Percentiles rank a stretch among this genome's conserved stretches.
Conservation (phyloP, 1,284 basidiomycete species). For the Marasmius sp. region DNA sequence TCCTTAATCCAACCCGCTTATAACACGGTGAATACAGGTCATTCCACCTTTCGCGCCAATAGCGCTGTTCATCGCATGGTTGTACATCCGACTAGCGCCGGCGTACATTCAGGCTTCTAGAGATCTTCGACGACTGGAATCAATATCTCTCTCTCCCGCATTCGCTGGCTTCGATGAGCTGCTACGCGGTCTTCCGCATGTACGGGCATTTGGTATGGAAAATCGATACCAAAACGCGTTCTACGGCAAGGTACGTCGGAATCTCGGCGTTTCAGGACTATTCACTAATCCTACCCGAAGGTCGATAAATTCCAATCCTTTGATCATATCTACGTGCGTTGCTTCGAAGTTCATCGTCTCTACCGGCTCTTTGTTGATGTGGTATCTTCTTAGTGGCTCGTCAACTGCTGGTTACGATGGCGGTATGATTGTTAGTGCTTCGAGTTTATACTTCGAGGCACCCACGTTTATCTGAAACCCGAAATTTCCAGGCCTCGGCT, state of each 20-base stretch:
- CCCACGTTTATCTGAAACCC: background rate
- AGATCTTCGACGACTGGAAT: conserved; percentile 73
- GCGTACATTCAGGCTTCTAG: conserved; percentile 69
- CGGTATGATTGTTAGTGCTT: conserved; percentile 59
- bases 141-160: conserved; percentile 64
- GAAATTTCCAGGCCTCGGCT: conserved; percentile 58
- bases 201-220: conserved; percentile 84
- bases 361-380: background rate
- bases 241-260: conserved; percentile 45
- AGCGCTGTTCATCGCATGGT: conserved; percentile 66
- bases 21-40: background rate
- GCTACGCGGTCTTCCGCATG: conserved; percentile 72
- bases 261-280: background rate
- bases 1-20: too few species aligned
- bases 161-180: conserved; percentile 81
- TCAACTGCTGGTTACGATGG: conserved; percentile 69
- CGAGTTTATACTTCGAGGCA: background rate
- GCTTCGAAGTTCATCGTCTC: background rate
- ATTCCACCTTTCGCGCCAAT: conserved; percentile 72
- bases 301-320: conserved; percentile 78
- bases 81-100: conserved; percentile 72
- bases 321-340: conserved; percentile 67
- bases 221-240: conserved; percentile 71
- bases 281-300: conserved; percentile 31
- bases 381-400: conserved; percentile 51